Base-by-base conservation (phyloP, 495 filamentous ascomycete genomes). In the Mytilinidion resinicola region DNA sequence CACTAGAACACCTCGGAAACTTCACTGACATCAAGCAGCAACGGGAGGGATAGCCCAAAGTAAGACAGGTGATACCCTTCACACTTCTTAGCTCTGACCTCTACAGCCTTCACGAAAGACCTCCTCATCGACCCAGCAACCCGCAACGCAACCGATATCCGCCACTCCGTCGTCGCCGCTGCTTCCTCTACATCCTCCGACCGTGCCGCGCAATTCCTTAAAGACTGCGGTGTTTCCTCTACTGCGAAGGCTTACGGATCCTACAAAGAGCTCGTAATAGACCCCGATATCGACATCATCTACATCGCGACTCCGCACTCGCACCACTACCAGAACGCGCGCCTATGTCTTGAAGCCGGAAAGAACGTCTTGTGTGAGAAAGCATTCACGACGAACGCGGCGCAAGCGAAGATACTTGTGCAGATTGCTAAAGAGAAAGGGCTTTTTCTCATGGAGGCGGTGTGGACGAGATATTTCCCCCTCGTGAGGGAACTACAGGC, bases 281-380 rank as follows among this genome's bases (percentile, higher is more conserved):
- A 96, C 67, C 77, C 84, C 14, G 77, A 87, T 53, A 78, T 96
- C 58, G 91, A 96, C 65, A 89, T 95, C 51, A 76, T 96, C 72
- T 96, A 96, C 70, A 84, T 96, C 51, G 91, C 92, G 14, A 96
- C 92, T 1, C 92, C 92, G 17, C 92, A 96, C 75, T 92, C 88
- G 34, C 92, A 96, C 72, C 92, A 97, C 76, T 96, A 89, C 77
- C 88, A 91, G 70, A 93, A 97, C 68, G 80, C 83, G 47, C 87
- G 90, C 80, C 80, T 95, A 37, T 86, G 82, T 49, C 74, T 96
- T 19, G 79, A 88, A 57, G 89, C 88, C 0, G 88, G 88, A 57
- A 96, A 96, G 76, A 74, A 91, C 64, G 91, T 96, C 3, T 79
- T 96, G 21, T 95, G 89, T 70, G 93, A 96, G 72, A 97, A 97